Conservation (phyloP, 2,329 filamentous ascomycete genomes). For the Penicillium polonicum region DNA sequence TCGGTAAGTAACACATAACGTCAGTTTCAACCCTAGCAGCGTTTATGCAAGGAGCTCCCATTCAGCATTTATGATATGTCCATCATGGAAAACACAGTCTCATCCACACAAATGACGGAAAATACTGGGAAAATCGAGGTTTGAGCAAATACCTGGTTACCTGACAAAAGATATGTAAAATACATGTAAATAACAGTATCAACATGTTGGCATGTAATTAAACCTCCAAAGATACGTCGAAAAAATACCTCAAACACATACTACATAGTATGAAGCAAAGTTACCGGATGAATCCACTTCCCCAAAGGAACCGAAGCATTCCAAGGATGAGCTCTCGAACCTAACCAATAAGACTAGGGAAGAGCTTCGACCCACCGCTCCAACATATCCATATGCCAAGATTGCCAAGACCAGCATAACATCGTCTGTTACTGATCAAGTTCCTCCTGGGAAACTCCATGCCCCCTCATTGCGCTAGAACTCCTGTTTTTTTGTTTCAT, state of each 20-base stretch:
- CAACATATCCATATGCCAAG: slow-evolving; percentile 8
- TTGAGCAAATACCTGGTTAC: background rate
- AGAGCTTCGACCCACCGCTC: background rate
- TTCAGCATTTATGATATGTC: slow-evolving; percentile 7
- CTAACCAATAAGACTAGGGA: slow-evolving; percentile 11
- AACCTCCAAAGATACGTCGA: background rate
- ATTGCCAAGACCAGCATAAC: slow-evolving; percentile 4
- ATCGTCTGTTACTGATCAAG: background rate
- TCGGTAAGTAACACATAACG: background rate
- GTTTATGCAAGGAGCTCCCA: slow-evolving; percentile 10
- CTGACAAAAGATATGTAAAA: background rate
- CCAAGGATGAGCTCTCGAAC: slow-evolving; percentile 6
- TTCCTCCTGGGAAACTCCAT: background rate
- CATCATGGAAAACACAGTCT: background rate
- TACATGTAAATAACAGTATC: background rate
- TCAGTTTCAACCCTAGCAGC: background rate
- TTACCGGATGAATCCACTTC: slow-evolving; percentile 4
- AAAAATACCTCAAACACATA: background rate
- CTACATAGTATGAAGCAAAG: background rate
- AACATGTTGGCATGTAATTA: background rate
- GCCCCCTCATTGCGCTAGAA: background rate
- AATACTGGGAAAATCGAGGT: background rate
- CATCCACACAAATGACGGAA: background rate
- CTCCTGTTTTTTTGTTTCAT: background rate
- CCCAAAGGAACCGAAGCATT: background rate